Evolutionary conservation across 2,329 filamentous ascomycete species (phyloP).

Genomic region (Apiospora malaysiana): DNA sequence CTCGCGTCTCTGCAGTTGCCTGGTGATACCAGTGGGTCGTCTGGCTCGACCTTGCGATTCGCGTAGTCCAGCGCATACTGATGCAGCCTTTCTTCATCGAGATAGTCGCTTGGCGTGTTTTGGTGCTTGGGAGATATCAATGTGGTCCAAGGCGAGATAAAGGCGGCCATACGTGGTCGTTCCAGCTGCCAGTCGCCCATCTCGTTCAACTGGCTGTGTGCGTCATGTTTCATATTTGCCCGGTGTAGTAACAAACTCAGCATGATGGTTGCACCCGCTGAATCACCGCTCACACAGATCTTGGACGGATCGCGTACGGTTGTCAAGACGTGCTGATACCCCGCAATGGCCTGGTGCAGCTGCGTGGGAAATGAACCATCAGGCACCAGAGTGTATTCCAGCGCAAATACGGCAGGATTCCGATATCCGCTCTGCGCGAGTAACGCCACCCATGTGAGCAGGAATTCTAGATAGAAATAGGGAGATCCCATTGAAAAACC

Average conservation of each 20-base stretch:
- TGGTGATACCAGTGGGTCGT: conserved; percentile 70
- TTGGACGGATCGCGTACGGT: conserved; percentile 62
- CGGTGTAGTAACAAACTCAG: conserved; percentile 75
- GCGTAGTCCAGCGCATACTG: conserved; percentile 75
- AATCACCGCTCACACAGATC: conserved; percentile 78
- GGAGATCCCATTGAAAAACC: conserved; percentile 84
- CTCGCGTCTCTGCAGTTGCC: conserved; percentile 69
- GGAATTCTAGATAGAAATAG: conserved; percentile 86
- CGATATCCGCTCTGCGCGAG: conserved; percentile 68
- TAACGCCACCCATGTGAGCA: conserved; percentile 73
- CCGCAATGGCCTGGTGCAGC: conserved; percentile 70
- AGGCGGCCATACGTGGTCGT: conserved; percentile 61
- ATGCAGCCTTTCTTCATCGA: conserved; percentile 70
- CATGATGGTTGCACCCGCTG: conserved; percentile 76
- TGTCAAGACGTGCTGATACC: conserved; percentile 73
- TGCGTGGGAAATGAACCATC: conserved; percentile 76
- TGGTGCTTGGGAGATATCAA: conserved; percentile 71
- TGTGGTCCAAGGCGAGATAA: conserved; percentile 84
- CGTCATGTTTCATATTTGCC: conserved; percentile 48
- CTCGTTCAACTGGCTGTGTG: conserved; percentile 37
- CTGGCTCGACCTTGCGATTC: conserved; percentile 51
- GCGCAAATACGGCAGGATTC: conserved; percentile 79
- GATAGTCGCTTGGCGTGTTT: conserved; percentile 76
- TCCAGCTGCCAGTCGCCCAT: conserved; percentile 41
- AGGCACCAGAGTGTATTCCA: conserved; percentile 83